Evolutionary conservation across 768 basidiomycete species (phyloP).

Genomic region (Cystofilobasidium macerans): DNA sequence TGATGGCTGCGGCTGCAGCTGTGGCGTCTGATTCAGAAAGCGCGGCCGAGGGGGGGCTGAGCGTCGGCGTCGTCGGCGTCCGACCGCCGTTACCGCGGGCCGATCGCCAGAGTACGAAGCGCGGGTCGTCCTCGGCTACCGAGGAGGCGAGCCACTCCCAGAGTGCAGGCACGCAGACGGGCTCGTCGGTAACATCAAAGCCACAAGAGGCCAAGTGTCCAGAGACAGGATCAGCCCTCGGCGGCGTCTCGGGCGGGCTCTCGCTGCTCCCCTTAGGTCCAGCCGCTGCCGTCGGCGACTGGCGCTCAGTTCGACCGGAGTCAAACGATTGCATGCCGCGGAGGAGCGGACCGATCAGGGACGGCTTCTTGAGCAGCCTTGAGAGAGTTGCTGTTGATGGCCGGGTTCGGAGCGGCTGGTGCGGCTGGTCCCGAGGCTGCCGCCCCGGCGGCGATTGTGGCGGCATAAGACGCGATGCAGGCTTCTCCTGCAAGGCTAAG

Average conservation of each 20-base stretch:
- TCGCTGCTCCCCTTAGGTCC: not conserved
- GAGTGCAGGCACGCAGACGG: not conserved
- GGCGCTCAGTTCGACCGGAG: conserved; percentile 61
- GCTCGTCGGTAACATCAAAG: conserved; percentile 43
- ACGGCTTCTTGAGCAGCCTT: not conserved
- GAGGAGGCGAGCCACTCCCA: conserved; percentile 43
- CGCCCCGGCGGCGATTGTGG: no score
- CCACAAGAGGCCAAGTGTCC: conserved; percentile 32
- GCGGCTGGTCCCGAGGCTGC: not conserved
- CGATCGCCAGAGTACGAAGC: conserved; percentile 82
- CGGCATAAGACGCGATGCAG: no score
- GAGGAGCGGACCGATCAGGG: conserved; percentile 35
- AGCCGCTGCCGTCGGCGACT: conserved; percentile 8
- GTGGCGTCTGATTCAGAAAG: not conserved
- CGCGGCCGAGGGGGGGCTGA: not conserved
- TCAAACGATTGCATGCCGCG: conserved; percentile 83
- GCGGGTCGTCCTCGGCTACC: conserved; percentile 66
- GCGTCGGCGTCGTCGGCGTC: conserved; percentile 7
- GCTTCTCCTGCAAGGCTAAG: no score
- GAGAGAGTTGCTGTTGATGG: not conserved
- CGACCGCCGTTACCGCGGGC: conserved; percentile 1
- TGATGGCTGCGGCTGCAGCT: not conserved
- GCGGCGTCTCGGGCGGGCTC: conserved; percentile 1
- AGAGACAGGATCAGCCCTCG: conserved; percentile 60
- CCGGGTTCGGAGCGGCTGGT: not conserved